Conservation (phyloP, 768 basidiomycete species). For the Dioszegia hungarica region DNA sequence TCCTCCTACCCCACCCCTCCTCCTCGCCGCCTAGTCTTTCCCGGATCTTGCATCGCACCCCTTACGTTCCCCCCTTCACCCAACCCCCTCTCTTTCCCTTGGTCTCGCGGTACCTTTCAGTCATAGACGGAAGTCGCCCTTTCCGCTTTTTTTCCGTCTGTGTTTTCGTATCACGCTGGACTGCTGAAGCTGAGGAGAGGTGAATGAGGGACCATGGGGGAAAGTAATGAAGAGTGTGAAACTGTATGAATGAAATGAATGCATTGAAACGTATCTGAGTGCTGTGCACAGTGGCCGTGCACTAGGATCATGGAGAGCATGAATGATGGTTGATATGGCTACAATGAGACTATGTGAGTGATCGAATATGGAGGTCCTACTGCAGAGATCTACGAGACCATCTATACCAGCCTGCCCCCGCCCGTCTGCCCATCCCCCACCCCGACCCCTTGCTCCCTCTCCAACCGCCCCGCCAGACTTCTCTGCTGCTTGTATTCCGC, state of each 20-base stretch:
- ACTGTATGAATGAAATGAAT: slow-evolving; percentile 26
- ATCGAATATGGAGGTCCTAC: too few relatives aligned
- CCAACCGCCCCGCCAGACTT: slow-evolving; percentile 29
- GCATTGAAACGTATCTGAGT: slow-evolving; percentile 16
- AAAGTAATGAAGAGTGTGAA: slow-evolving; percentile 1
- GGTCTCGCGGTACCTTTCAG: not conserved
- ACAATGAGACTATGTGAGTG: not conserved
- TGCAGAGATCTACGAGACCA: too few relatives aligned
- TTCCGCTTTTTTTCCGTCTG: not conserved
- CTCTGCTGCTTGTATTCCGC: slow-evolving; percentile 43
- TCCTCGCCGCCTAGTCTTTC: not conserved
- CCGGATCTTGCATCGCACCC: not conserved
- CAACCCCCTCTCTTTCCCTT: not conserved
- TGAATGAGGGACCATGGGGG: not conserved
- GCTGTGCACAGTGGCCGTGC: not conserved
- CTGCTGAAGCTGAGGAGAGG: too few relatives aligned
- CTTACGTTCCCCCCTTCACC: too few relatives aligned
- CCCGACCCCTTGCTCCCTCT: slow-evolving; percentile 28
- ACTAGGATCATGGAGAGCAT: too few relatives aligned
- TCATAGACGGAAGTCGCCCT: not conserved
- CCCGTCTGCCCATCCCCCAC: not conserved
- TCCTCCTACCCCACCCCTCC: not conserved
- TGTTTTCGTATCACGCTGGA: too few relatives aligned
- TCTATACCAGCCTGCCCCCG: slow-evolving; percentile 1
- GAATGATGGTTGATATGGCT: too few relatives aligned